Conservation (phyloP, 352 stramenopile genomes). For the Globisporangium parvum region DNA sequence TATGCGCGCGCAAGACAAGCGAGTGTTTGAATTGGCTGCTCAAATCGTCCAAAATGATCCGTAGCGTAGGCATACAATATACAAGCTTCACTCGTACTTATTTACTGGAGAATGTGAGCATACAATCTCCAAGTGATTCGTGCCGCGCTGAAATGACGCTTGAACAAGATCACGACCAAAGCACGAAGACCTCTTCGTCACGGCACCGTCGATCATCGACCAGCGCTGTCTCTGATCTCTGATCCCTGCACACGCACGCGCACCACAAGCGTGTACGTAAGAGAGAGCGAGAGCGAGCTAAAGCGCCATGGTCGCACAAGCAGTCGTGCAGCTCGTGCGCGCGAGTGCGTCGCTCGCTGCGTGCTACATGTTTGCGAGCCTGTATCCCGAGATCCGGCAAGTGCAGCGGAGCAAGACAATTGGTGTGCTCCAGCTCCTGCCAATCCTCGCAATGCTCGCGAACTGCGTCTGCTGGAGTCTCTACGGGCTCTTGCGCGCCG, state of each 20-base stretch:
- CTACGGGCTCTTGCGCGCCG: slow-evolving; percentile 39
- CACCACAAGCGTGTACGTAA: too few species aligned
- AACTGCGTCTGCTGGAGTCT: slow-evolving; percentile 54
- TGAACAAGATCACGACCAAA: too few species aligned
- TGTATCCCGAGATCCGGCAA: slow-evolving; percentile 28
- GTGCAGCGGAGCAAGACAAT: slow-evolving; percentile 23
- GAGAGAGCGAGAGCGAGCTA: neutral
- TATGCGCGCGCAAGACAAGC: too few species aligned
- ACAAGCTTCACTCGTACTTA: too few species aligned
- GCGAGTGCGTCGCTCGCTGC: slow-evolving; percentile 35
- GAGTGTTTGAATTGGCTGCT: neutral
- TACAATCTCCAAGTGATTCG: too few species aligned
- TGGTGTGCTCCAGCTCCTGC: slow-evolving; percentile 18
- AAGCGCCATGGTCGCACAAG: slow-evolving; percentile 17
- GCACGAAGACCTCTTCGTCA: neutral
- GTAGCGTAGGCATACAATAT: too few species aligned
- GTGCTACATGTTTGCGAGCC: slow-evolving; percentile 40
- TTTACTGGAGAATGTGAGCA: too few species aligned
- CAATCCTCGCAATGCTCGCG: slow-evolving; percentile 53
- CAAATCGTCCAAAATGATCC: too few species aligned
- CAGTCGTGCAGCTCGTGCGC: slow-evolving; percentile 27
- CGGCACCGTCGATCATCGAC: too few species aligned
- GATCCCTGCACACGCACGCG: neutral
- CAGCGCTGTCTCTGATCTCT: neutral
- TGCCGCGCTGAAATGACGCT: too few species aligned